Percentiles rank a stretch among this genome's conserved stretches.
Conservation (phyloP, 2,329 filamentous ascomycete genomes). For the Delphinella strobiligena region DNA sequence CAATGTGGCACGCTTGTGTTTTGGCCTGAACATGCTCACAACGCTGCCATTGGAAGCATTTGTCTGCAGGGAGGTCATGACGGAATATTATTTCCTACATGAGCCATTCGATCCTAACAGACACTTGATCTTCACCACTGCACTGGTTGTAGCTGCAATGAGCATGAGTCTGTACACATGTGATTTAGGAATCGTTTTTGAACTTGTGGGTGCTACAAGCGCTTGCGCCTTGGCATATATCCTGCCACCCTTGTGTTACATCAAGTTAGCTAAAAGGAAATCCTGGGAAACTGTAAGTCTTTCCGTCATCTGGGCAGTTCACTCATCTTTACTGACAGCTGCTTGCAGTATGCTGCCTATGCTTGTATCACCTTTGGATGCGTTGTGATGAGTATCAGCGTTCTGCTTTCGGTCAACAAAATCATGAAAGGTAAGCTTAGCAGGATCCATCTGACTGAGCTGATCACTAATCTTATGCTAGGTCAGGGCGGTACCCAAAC, state of each 20-base stretch:
- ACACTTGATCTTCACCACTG: constrained; percentile 75
- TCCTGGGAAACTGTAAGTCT: constrained; percentile 21
- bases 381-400: constrained; percentile 67
- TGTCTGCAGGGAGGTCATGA: constrained; percentile 93
- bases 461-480: too few species aligned
- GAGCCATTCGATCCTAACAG: constrained; percentile 71
- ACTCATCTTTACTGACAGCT: constrained; percentile 21
- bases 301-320: background rate
- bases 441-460: too few species aligned
- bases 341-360: constrained; percentile 59
- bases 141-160: constrained; percentile 70
- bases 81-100: constrained; percentile 63
- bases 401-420: constrained; percentile 61
- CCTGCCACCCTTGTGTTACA: constrained; percentile 84
- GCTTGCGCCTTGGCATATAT: constrained; percentile 93
- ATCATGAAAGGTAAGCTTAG: constrained; percentile 31
- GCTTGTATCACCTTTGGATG: constrained; percentile 68
- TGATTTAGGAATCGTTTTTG: constrained; percentile 87
- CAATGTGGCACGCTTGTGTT: constrained; percentile 88
- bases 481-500: too few species aligned
- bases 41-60: constrained; percentile 94
- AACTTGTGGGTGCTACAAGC: constrained; percentile 89
- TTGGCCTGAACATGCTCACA: constrained; percentile 97
- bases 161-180: constrained; percentile 72
- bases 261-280: constrained; percentile 72